phyloP scores from a whole-genome alignment of 1,284 basidiomycete species.

The Irpex sp. region DNA sequence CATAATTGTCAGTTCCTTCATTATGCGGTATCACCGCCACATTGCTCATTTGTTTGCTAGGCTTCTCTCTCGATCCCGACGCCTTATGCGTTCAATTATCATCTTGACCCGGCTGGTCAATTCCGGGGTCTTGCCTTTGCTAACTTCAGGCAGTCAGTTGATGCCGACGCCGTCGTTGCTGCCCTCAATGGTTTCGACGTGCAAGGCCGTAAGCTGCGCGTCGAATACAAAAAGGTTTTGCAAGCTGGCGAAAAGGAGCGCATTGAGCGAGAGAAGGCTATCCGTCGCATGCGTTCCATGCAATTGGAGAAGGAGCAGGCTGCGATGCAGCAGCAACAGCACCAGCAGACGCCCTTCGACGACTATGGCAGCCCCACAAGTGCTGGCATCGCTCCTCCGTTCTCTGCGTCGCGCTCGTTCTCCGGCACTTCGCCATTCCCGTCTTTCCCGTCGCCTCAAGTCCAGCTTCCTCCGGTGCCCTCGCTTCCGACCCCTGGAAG shows the following conservation, averaged over 20 bases:
- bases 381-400: slow-evolving; percentile 40
- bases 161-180: slow-evolving; percentile 94
- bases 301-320: slow-evolving; percentile 82
- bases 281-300: slow-evolving; percentile 96
- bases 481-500: slow-evolving; percentile 55
- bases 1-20: slow-evolving; percentile 75
- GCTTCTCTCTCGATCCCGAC: slow-evolving; percentile 92
- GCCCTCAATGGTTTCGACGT: slow-evolving; percentile 96
- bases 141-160: slow-evolving; percentile 89
- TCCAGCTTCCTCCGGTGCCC: slow-evolving; percentile 40
- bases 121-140: slow-evolving; percentile 99
- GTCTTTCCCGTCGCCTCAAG: slow-evolving; percentile 54
- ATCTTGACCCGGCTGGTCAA: slow-evolving; percentile 90
- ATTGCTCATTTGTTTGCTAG: slow-evolving; percentile 33
- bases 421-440: slow-evolving; percentile 58
- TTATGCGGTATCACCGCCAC: slow-evolving; percentile 6
- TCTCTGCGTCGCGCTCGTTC: slow-evolving; percentile 63
- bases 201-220: slow-evolving; percentile 96
- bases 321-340: slow-evolving; percentile 28
- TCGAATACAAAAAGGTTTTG: slow-evolving; percentile 99
- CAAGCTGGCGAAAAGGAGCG: slow-evolving; percentile 99
- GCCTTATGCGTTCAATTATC: slow-evolving; percentile 99
- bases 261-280: slow-evolving; percentile 98
- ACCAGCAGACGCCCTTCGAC: slow-evolving; percentile 42
- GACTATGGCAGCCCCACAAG: slow-evolving; percentile 48